Evolutionary conservation across 208 protist genomes (phyloP).

Genomic region (Borovskyia barvae): DNA sequence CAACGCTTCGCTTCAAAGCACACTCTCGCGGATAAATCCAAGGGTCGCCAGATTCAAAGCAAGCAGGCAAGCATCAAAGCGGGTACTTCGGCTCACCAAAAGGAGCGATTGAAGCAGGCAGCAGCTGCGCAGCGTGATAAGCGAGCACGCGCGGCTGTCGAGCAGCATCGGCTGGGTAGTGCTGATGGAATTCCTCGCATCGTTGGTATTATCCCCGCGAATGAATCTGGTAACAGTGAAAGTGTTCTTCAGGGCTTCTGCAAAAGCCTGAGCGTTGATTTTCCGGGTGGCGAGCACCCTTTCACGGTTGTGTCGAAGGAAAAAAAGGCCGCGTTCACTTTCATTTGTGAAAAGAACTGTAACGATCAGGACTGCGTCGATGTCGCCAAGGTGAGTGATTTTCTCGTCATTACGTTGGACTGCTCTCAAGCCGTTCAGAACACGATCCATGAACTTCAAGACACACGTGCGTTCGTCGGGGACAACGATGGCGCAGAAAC

Average conservation of each 20-base stretch:
- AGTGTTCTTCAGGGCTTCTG: conserved; percentile 60
- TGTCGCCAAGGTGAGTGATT: conserved; percentile 78
- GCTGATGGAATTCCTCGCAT: conserved; percentile 53
- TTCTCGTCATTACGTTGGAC: conserved; percentile 79
- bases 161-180: conserved; percentile 54
- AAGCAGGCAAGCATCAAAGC: conserved; percentile 44
- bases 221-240: conserved; percentile 84
- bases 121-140: conserved; percentile 47
- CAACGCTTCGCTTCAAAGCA: conserved; percentile 60
- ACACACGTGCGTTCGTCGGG: conserved; percentile 20
- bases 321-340: conserved; percentile 69
- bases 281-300: conserved; percentile 29
- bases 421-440: conserved; percentile 80
- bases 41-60: conserved; percentile 56
- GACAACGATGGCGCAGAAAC: conserved; percentile 39
- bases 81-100: conserved; percentile 33
- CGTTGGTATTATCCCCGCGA: conserved; percentile 78
- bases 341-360: conserved; percentile 78
- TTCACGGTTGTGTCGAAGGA: conserved; percentile 66
- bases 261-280: conserved; percentile 37
- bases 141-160: conserved; percentile 36
- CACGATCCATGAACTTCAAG: conserved; percentile 70
- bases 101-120: conserved; percentile 51
- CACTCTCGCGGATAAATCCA: conserved; percentile 44
- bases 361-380: conserved; percentile 84